Conservation (phyloP, 768 basidiomycete genomes). For the button mushroom (Agaricus bisporus) region DNA sequence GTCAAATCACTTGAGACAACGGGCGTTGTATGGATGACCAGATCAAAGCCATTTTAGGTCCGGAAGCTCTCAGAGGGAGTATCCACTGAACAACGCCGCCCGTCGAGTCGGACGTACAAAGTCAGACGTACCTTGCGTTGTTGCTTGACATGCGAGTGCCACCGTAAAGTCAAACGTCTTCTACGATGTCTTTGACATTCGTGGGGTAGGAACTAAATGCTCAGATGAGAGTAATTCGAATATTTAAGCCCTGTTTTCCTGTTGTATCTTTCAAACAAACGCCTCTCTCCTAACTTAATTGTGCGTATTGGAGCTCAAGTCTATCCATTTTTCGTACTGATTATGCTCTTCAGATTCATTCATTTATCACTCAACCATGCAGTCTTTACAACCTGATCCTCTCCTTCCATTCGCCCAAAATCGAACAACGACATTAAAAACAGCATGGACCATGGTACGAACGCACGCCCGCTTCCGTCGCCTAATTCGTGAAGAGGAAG, state of each 20-base stretch:
- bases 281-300: neutral
- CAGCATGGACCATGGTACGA: neutral
- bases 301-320: neutral
- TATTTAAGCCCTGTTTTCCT: too few relatives aligned
- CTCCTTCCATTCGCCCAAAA: neutral
- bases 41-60: neutral
- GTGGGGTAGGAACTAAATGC: too few relatives aligned
- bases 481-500: constrained; percentile 1
- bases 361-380: neutral
- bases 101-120: too few relatives aligned
- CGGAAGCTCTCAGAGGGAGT: neutral
- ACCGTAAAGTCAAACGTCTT: too few relatives aligned
- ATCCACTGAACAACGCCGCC: too few relatives aligned
- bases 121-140: too few relatives aligned
- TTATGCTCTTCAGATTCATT: neutral
- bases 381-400: neutral
- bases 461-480: neutral
- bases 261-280: too few relatives aligned
- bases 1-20: neutral
- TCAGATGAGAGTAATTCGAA: too few relatives aligned
- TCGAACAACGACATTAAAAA: neutral
- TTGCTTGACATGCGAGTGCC: too few relatives aligned
- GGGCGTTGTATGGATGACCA: neutral
- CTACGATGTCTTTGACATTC: too few relatives aligned
- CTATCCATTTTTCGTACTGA: neutral